phyloP scores from a whole-genome alignment of 2,329 filamentous ascomycete species.

The Colletotrichum sp. region DNA sequence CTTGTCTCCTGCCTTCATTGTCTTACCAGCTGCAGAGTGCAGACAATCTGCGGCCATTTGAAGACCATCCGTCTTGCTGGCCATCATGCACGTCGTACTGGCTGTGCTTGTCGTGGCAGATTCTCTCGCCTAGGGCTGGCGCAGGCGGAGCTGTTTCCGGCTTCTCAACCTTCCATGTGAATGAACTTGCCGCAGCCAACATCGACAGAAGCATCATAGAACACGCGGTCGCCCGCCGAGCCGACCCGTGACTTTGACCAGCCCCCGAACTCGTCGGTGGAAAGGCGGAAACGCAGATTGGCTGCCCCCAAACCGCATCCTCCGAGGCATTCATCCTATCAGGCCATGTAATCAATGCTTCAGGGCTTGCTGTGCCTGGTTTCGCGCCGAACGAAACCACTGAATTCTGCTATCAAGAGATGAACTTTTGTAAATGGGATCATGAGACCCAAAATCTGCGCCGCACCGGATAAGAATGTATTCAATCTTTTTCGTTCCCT shows the following conservation, averaged over 20 bases:
- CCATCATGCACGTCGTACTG: neutral
- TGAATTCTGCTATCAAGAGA: neutral
- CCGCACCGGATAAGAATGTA: neutral
- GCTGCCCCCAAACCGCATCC: neutral
- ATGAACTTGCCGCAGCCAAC: neutral
- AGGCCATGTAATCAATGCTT: neutral
- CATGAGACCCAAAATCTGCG: neutral
- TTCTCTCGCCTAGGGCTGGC: neutral
- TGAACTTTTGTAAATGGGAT: neutral
- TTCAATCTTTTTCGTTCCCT: neutral
- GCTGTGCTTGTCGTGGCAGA: neutral
- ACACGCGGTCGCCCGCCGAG: neutral
- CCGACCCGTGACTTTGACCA: neutral
- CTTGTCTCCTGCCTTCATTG: neutral
- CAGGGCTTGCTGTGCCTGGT: neutral
- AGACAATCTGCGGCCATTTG: neutral
- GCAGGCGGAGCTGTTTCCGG: neutral
- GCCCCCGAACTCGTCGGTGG: neutral
- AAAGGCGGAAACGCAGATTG: neutral
- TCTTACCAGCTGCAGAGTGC: neutral
- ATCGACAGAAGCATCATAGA: neutral
- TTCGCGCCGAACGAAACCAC: neutral
- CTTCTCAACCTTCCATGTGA: neutral
- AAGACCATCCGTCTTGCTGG: neutral
- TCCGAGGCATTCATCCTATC: neutral